phyloP scores from a whole-genome alignment of 306 rosid genomes.

The Pterocarpus santalinus region DNA sequence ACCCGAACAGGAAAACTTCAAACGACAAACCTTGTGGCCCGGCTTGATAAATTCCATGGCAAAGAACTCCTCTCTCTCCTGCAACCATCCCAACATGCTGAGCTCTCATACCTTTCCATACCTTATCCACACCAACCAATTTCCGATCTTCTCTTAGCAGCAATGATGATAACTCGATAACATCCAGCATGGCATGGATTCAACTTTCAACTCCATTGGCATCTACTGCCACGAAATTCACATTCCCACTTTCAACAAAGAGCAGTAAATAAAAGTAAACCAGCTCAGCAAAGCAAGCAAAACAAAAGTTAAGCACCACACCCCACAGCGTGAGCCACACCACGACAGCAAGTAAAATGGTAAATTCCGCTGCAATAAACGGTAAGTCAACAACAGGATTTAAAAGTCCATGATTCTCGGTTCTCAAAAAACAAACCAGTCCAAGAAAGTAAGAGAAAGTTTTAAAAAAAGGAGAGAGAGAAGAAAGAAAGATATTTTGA shows the following conservation, averaged over 20 bases:
- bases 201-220: constrained; percentile 7
- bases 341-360: background rate
- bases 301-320: background rate
- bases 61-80: constrained; percentile 1
- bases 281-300: background rate
- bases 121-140: constrained; percentile 39
- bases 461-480: background rate
- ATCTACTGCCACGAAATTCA: background rate
- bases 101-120: constrained; percentile 2
- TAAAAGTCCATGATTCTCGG: background rate
- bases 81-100: constrained; percentile 19
- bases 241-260: constrained; percentile 24
- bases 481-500: constrained; percentile 43
- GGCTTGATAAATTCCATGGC: constrained; percentile 24
- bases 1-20: constrained; percentile 4
- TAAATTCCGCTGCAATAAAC: background rate
- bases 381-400: background rate
- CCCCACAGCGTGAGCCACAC: background rate
- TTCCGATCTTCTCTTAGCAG: constrained; percentile 18
- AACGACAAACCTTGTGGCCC: constrained; percentile 36
- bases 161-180: constrained; percentile 14
- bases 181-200: background rate
- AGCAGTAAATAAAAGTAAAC: constrained; percentile 11
- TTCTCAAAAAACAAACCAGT: constrained; percentile 35
- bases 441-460: constrained; percentile 17